Evolutionary conservation across 1,139 yeast genomes (phyloP), one percentile per base, ranked within the genome.

Genomic region (Kazachstania sp.): DNA sequence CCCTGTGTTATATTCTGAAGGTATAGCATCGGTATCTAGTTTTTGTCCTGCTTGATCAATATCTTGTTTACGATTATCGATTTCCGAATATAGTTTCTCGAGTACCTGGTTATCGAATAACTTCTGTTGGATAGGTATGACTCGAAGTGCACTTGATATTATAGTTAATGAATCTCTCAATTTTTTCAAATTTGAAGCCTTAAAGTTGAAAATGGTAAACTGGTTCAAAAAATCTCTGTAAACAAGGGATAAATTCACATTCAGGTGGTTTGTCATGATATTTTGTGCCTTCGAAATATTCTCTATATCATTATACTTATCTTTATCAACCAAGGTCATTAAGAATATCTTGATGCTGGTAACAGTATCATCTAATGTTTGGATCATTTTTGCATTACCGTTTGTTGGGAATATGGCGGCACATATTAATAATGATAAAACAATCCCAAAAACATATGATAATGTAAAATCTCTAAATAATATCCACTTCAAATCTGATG

Each of bases 221-320:
- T 72, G 75, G 54, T 71, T 72, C 16, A 69, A 57, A 52, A 69
- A 70, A 51, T 73, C 78, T 51, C 78, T 64, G 47, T 67, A 71
- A 6, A 64, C 63, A 44, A 71, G 71, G 0, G 77, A 66, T 4
- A 74, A 56, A 5, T 54, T 57, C 2, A 71, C 55, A 45, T 57
- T 61, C 2, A 72, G 57, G 5, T 59, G 53, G 7, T 57, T 52
- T 4, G 68, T 66, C 58, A 73, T 63, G 2, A 53, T 46, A 34
- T 63, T 61, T 45, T 64, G 66, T 13, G 56, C 45, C 3, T 36
- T 13, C 6, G 53, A 35, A n/a, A 53, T 47, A 34, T 58, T 45
- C 9, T 57, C 55, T 16, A 51, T 43, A 43, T 57, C 54, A 3
- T 48, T 41, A 18, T 49, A 38, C 7, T 46, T 46, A 13, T 62